phyloP scores from a whole-genome alignment of 2,329 filamentous ascomycete species.

The Talaromyces pinophilus region DNA sequence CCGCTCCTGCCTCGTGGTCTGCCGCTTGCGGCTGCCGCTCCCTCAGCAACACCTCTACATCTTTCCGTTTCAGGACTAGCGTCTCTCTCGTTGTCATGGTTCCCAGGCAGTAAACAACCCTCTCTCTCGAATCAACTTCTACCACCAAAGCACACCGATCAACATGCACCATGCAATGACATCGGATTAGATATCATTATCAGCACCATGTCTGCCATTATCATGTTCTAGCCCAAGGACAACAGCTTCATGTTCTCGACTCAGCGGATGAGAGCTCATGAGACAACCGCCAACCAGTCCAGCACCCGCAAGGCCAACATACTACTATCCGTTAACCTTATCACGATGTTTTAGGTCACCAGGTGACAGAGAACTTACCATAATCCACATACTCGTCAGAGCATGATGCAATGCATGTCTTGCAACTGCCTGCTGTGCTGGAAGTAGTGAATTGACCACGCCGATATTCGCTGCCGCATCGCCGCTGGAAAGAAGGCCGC shows the following conservation, averaged over 20 bases:
- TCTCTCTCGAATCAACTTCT: neutral
- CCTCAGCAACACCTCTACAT: neutral
- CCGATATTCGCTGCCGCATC: constrained; percentile 20
- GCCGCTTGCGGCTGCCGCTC: neutral
- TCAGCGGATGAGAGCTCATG: constrained; percentile 17
- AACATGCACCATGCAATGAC: neutral
- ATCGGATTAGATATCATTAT: neutral
- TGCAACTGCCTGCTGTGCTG: constrained; percentile 17
- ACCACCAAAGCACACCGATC: neutral
- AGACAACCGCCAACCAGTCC: constrained; percentile 16
- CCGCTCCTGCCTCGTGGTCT: constrained; percentile 12
- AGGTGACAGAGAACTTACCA: constrained; percentile 6
- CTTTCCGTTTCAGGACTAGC: neutral
- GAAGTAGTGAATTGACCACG: constrained; percentile 10
- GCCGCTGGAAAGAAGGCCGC: constrained; percentile 14
- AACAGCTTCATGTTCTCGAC: constrained; percentile 16
- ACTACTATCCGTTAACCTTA: constrained; percentile 7
- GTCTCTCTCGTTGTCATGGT: constrained; percentile 18
- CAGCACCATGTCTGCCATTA: neutral
- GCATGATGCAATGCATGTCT: constrained; percentile 17
- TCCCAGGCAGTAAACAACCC: neutral
- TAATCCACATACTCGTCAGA: constrained; percentile 19
- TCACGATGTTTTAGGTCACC: neutral
- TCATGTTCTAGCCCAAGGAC: constrained; percentile 1
- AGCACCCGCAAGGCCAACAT: constrained; percentile 17